Evolutionary conservation across 1,284 basidiomycete species (phyloP).

Genomic region (Gastroboletus turbinatus): DNA sequence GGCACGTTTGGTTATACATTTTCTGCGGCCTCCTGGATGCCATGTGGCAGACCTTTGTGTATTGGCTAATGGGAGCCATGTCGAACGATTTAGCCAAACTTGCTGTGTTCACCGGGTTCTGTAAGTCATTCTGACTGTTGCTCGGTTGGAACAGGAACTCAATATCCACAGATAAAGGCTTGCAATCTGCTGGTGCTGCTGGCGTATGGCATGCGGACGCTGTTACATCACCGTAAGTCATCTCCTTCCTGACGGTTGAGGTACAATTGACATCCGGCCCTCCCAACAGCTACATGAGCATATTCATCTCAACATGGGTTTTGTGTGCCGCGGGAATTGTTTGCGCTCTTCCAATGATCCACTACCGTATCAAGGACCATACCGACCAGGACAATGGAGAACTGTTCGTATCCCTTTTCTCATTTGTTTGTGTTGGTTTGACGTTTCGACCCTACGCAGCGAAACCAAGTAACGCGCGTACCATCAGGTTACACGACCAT

Average conservation of each 20-base stretch:
- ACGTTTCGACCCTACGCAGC: conserved; percentile 12
- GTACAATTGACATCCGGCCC: not conserved
- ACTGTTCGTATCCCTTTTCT: conserved; percentile 23
- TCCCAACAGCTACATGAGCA: conserved; percentile 36
- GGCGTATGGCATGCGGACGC: conserved; percentile 33
- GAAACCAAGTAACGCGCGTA: conserved; percentile 8
- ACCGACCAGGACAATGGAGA: conserved; percentile 33
- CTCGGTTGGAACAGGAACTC: not conserved
- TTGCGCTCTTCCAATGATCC: conserved; percentile 41
- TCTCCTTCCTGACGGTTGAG: not conserved
- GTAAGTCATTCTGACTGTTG: conserved; percentile 13
- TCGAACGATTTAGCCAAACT: conserved; percentile 34
- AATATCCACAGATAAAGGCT: conserved; percentile 23
- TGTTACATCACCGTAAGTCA: conserved; percentile 21
- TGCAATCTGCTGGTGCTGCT: conserved; percentile 36
- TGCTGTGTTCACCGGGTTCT: conserved; percentile 34
- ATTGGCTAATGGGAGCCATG: conserved; percentile 46
- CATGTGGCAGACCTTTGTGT: conserved; percentile 62
- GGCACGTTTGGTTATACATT: conserved; percentile 47
- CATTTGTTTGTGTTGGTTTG: not conserved
- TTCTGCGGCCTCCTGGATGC: conserved; percentile 46
- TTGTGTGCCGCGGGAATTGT: conserved; percentile 36
- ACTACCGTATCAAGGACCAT: conserved; percentile 37
- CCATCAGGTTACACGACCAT: not conserved
- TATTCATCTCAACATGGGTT: conserved; percentile 40